Conservation (phyloP, 2,329 filamentous ascomycete species). For the Ceratocystis variospora region DNA sequence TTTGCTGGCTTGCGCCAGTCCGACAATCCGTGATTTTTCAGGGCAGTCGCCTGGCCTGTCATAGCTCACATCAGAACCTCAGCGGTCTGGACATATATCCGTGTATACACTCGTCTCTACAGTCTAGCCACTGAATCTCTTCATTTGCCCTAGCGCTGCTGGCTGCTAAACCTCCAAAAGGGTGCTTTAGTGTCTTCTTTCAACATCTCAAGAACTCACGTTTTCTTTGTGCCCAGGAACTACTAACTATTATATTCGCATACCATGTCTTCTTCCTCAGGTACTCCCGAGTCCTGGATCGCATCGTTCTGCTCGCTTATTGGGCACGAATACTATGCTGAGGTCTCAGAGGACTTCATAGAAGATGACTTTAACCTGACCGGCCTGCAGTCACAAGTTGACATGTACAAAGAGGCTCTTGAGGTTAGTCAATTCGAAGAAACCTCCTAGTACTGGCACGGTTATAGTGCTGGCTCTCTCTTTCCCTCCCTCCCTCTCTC, state of each 20-base stretch:
- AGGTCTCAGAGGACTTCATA: slow-evolving; percentile 97
- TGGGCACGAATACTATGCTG: slow-evolving; percentile 96
- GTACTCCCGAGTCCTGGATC: slow-evolving; percentile 81
- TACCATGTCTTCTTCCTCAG: slow-evolving; percentile 47
- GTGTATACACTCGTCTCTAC: background rate
- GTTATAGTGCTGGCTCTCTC: too few species aligned
- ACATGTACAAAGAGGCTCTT: slow-evolving; percentile 97
- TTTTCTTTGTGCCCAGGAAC: background rate
- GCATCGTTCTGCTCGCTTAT: slow-evolving; percentile 89
- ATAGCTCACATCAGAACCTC: background rate
- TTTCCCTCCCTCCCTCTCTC: too few species aligned
- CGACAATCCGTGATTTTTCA: background rate
- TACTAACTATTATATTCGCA: too few species aligned
- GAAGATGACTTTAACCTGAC: slow-evolving; percentile 99
- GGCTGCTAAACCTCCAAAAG: background rate
- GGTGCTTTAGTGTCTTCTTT: background rate
- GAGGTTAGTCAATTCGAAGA: slow-evolving; percentile 40
- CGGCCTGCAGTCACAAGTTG: slow-evolving; percentile 83
- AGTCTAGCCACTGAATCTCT: background rate
- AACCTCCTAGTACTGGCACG: background rate
- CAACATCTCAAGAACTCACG: background rate
- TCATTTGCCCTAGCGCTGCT: background rate
- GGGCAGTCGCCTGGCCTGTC: background rate
- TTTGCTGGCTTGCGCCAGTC: background rate
- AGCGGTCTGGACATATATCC: background rate